Conservation (phyloP, 2,329 filamentous ascomycete species). For the Pyrenophora teres region DNA sequence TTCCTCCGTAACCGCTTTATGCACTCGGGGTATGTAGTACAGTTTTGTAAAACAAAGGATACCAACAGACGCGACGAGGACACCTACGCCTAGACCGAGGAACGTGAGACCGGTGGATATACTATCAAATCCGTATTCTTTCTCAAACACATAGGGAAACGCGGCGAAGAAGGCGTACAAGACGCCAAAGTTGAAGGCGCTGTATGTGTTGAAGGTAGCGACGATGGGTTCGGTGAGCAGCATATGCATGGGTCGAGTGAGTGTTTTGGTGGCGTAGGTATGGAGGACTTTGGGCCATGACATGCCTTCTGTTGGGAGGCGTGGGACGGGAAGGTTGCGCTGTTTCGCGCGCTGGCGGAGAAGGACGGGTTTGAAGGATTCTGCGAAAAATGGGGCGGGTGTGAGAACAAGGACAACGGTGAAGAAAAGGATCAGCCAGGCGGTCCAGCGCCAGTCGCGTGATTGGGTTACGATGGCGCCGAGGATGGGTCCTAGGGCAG, state of each 20-base stretch:
- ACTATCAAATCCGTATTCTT: slow-evolving; percentile 18
- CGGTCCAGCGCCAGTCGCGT: slow-evolving; percentile 48
- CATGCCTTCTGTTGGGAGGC: slow-evolving; percentile 10
- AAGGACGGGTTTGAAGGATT: slow-evolving; percentile 59
- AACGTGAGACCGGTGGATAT: slow-evolving; percentile 11
- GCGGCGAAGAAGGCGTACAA: slow-evolving; percentile 34
- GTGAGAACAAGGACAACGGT: slow-evolving; percentile 39
- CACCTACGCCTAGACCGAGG: slow-evolving; percentile 7
- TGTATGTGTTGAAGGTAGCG: slow-evolving; percentile 20
- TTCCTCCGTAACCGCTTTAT: slow-evolving; percentile 1
- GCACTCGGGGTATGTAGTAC: slow-evolving; percentile 6
- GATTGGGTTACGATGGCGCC: slow-evolving; percentile 47
- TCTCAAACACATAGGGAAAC: slow-evolving; percentile 28
- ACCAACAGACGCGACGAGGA: slow-evolving; percentile 2
- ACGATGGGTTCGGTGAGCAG: slow-evolving; percentile 36
- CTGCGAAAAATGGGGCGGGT: slow-evolving; percentile 50
- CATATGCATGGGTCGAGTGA: slow-evolving; percentile 56
- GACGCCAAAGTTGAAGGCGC: slow-evolving; percentile 30
- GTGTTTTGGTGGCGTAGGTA: slow-evolving; percentile 30
- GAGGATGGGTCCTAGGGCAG: slow-evolving; percentile 44
- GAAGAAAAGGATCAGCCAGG: slow-evolving; percentile 50
- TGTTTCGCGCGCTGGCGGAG: slow-evolving; percentile 43
- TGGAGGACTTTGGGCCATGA: slow-evolving; percentile 1
- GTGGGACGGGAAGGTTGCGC: slow-evolving; percentile 3
- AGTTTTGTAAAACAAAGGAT: slow-evolving; percentile 8